phyloP scores from a whole-genome alignment of 257 asterid species.

The Lycium barbarum region DNA sequence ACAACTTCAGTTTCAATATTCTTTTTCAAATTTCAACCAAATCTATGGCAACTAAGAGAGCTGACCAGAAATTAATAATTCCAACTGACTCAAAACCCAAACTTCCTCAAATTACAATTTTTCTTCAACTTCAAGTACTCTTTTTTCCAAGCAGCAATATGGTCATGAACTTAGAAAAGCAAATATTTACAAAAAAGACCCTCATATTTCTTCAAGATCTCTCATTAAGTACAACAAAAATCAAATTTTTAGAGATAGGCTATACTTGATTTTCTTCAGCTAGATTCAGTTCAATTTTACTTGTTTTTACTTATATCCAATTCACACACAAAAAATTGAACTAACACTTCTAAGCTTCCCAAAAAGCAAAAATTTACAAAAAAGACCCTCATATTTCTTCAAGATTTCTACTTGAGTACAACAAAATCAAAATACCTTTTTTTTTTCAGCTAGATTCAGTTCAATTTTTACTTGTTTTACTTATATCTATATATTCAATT shows the following conservation, averaged over 20 bases:
- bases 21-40: too few species aligned
- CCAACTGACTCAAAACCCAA: too few species aligned
- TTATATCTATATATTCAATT: not conserved
- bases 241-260: not conserved
- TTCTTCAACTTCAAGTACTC: too few species aligned
- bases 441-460: not conserved
- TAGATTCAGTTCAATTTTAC: not conserved
- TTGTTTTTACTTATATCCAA: not conserved
- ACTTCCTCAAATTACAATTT: too few species aligned
- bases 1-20: not conserved
- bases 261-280: conserved; percentile 16
- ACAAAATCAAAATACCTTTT: not conserved
- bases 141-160: too few species aligned
- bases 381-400: not conserved
- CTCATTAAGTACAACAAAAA: conserved; percentile 4
- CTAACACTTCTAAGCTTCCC: not conserved
- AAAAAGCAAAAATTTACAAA: not conserved
- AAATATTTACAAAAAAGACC: too few species aligned
- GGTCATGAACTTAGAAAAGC: too few species aligned
- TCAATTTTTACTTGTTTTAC: not conserved
- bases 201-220: not conserved
- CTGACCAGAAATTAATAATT: too few species aligned
- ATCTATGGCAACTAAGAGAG: too few species aligned
- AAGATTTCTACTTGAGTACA: not conserved
- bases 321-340: not conserved